Conservation (phyloP, 352 stramenopile species). For the Phytophthora fragariae region DNA sequence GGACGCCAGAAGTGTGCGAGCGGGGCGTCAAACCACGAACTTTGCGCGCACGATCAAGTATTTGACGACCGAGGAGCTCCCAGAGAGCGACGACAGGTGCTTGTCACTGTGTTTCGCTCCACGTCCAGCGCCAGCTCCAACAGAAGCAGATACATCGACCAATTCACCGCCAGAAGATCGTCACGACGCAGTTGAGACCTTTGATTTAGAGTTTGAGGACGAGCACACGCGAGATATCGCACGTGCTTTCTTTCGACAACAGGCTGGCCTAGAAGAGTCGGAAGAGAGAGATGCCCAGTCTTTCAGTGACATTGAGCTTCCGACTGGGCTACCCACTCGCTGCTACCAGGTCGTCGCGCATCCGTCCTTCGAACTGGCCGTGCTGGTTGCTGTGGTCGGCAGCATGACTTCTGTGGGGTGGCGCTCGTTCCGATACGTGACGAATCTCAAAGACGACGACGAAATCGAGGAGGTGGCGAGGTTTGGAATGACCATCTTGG, state of each 20-base stretch:
- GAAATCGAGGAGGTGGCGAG: slow-evolving; percentile 49
- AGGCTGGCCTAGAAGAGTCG: slow-evolving; percentile 50
- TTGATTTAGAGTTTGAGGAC: slow-evolving; percentile 84
- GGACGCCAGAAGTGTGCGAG: slow-evolving; percentile 67
- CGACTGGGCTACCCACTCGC: slow-evolving; percentile 49
- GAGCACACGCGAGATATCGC: slow-evolving; percentile 55
- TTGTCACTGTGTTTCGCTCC: slow-evolving; percentile 60
- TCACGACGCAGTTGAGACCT: slow-evolving; percentile 8
- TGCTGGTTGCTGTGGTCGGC: slow-evolving; percentile 63
- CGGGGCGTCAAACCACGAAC: slow-evolving; percentile 78
- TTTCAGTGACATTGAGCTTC: slow-evolving; percentile 55
- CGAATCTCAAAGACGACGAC: slow-evolving; percentile 46
- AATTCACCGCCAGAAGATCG: background rate
- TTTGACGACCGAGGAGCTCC: slow-evolving; percentile 50
- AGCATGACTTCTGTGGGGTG: slow-evolving; percentile 81
- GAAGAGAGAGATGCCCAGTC: slow-evolving; percentile 16
- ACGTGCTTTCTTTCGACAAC: slow-evolving; percentile 64
- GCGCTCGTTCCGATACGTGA: slow-evolving; percentile 59
- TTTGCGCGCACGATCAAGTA: slow-evolving; percentile 89
- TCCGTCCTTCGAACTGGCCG: slow-evolving; percentile 77
- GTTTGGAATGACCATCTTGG: slow-evolving; percentile 61
- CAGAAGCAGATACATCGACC: background rate
- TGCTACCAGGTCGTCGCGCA: slow-evolving; percentile 79
- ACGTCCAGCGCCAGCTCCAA: background rate
- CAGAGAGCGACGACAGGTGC: slow-evolving; percentile 70